Percentiles rank a stretch among this genome's conserved stretches.
These are phyloP conservation scores for Ceratocystis albifundus DNA, from an alignment of 2,329 filamentous ascomycete species.

Conservation along the genomic window DNA sequence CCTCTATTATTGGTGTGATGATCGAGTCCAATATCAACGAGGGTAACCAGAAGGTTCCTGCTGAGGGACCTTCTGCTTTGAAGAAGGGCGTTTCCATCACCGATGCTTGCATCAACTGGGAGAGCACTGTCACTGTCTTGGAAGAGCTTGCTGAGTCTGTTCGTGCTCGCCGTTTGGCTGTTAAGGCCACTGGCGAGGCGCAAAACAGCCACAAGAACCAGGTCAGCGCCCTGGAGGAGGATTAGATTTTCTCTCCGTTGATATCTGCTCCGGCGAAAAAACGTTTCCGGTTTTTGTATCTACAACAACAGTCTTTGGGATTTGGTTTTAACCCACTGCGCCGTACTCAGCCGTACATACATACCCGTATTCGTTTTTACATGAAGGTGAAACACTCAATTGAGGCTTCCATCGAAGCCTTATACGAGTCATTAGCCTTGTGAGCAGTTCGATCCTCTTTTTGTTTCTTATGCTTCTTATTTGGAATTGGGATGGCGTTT, in stretches of 20 bases:
- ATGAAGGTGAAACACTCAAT: not conserved
- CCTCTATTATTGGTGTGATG: conserved; percentile 89
- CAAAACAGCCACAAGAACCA: conserved; percentile 29
- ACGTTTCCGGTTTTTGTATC: not conserved
- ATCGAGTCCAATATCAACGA: conserved; percentile 97
- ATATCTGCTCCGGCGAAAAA: not conserved
- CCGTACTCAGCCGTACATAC: not conserved
- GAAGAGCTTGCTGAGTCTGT: conserved; percentile 80
- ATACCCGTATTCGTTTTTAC: not conserved
- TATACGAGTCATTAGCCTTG: not conserved
- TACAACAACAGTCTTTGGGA: not conserved
- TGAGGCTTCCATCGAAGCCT: not conserved
- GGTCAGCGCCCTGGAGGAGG: conserved; percentile 42
- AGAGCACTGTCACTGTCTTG: conserved; percentile 66
- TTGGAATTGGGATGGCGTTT: conserved; percentile 15
- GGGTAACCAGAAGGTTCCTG: conserved; percentile 74
- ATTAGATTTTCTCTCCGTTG: conserved; percentile 30
- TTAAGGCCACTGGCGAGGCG: conserved; percentile 28
- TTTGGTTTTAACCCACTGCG: conserved; percentile 4
- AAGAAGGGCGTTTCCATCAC: conserved; percentile 91
- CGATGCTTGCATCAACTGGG: conserved; percentile 93
- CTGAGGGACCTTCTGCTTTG: conserved; percentile 64
- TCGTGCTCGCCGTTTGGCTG: conserved; percentile 53
- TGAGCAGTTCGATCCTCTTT: not conserved
- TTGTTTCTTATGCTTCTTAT: conserved; percentile 12